A percentile compares a stretch with the other conserved stretches of the same genome.
Conservation (phyloP, 1,284 basidiomycete genomes). For the Limonomyces culmigenus region DNA sequence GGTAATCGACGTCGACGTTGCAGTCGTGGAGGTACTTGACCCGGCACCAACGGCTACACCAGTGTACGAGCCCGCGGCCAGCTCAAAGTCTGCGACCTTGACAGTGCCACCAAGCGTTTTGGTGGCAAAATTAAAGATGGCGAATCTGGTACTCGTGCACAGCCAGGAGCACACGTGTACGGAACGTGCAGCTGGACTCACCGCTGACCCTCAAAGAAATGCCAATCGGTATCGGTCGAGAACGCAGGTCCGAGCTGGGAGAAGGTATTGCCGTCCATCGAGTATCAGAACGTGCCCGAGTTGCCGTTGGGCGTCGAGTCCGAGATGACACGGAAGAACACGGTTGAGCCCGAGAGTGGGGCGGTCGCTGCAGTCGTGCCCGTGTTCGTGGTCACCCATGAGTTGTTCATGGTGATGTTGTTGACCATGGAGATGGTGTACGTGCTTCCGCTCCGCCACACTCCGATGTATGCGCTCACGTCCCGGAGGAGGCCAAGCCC, state of each 20-base stretch:
- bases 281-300: neutral
- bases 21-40: no score
- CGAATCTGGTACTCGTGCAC: no score
- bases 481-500: conserved; percentile 12
- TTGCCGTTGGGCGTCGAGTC: neutral
- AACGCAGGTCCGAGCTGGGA: neutral
- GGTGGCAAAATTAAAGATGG: neutral
- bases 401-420: conserved; percentile 9
- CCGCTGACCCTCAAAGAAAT: neutral
- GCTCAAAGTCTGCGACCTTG: neutral
- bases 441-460: conserved; percentile 7
- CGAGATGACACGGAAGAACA: neutral
- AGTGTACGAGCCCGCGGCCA: no score
- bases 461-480: conserved; percentile 11
- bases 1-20: no score
- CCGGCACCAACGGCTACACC: no score
- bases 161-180: no score
- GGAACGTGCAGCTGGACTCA: no score
- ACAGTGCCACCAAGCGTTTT: neutral
- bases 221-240: neutral
- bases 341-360: neutral
- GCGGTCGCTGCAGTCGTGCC: conserved; percentile 6
- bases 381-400: conserved; percentile 9
- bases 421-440: conserved; percentile 8
- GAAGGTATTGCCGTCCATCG: neutral